Conservation (phyloP, 2,329 filamentous ascomycete species). For the Stromatinia cepivora region DNA sequence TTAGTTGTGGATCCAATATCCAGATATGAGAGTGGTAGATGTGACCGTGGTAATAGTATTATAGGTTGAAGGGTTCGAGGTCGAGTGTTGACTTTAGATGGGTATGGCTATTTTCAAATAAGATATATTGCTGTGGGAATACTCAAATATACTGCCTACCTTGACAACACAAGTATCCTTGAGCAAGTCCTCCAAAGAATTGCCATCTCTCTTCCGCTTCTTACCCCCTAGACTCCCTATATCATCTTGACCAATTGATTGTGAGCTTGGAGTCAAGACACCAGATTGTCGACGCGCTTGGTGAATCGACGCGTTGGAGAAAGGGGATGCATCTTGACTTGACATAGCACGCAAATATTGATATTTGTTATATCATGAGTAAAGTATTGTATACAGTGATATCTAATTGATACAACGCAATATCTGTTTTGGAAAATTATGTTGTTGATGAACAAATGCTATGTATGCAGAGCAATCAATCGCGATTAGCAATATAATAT, state of each 20-base stretch:
- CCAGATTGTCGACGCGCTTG: constrained; percentile 35
- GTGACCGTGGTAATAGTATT: constrained; percentile 62
- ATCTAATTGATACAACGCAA: constrained; percentile 20
- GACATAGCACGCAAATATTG: constrained; percentile 40
- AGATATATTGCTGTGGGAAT: constrained; percentile 20
- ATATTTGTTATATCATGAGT: constrained; percentile 38
- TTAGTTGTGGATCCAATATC: constrained; percentile 55
- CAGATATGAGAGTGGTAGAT: constrained; percentile 60
- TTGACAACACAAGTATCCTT: constrained; percentile 41
- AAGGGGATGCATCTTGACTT: constrained; percentile 34
- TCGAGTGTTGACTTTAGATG: constrained; percentile 52
- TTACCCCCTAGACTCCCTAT: constrained; percentile 28
- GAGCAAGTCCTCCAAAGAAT: constrained; percentile 39
- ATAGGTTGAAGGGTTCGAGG: constrained; percentile 59
- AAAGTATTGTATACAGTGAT: constrained; percentile 28
- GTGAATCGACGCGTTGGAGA: constrained; percentile 36
- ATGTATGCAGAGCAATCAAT: neutral
- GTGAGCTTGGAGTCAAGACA: constrained; percentile 38
- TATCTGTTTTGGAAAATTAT: constrained; percentile 11
- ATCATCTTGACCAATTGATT: constrained; percentile 34
- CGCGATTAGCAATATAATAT: neutral
- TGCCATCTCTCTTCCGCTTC: constrained; percentile 42
- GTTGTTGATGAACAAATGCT: constrained; percentile 6
- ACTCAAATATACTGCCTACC: constrained; percentile 32
- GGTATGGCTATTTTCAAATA: constrained; percentile 52